These are phyloP conservation scores for Kuraishia ogatae DNA, from an alignment of 805 yeast genomes.

Conservation along the genomic window DNA sequence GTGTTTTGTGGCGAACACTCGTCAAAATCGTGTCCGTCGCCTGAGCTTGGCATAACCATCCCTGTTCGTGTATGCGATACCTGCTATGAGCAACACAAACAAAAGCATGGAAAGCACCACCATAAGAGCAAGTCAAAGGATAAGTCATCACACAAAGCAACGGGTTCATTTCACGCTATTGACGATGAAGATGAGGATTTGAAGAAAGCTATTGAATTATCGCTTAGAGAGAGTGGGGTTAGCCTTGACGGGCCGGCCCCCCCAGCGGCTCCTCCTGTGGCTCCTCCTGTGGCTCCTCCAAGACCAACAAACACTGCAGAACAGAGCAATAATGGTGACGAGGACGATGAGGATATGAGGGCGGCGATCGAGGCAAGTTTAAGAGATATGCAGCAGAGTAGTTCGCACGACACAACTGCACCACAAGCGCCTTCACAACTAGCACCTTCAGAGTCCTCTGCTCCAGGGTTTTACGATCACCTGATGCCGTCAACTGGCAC, in stretches of 20 bases:
- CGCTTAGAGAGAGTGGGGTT: constrained; percentile 46
- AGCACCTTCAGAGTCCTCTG: neutral
- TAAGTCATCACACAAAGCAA: constrained; percentile 14
- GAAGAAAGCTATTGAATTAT: constrained; percentile 67
- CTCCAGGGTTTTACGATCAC: constrained; percentile 9
- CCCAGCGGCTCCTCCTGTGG: constrained; percentile 4
- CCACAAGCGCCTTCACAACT: constrained; percentile 1
- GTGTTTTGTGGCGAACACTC: constrained; percentile 85
- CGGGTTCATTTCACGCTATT: constrained; percentile 8
- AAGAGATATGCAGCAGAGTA: constrained; percentile 38
- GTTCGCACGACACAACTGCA: neutral
- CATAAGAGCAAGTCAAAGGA: constrained; percentile 12
- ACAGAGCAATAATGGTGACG: constrained; percentile 28
- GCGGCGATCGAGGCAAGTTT: constrained; percentile 94
- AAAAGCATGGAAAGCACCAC: constrained; percentile 17
- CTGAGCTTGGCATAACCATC: constrained; percentile 76
- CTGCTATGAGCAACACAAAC: constrained; percentile 60
- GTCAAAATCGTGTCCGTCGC: constrained; percentile 59
- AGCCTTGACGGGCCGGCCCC: constrained; percentile 8
- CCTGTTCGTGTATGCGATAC: constrained; percentile 93
- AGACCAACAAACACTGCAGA: constrained; percentile 4
- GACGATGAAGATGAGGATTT: constrained; percentile 71
- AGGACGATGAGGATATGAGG: constrained; percentile 80
- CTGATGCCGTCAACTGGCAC: constrained; percentile 7
- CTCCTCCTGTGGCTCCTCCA: constrained; percentile 10